Evolutionary conservation across 1,284 basidiomycete species (phyloP), one percentile per base, ranked within the genome.

Genomic region (Ceratobasidium sp.): DNA sequence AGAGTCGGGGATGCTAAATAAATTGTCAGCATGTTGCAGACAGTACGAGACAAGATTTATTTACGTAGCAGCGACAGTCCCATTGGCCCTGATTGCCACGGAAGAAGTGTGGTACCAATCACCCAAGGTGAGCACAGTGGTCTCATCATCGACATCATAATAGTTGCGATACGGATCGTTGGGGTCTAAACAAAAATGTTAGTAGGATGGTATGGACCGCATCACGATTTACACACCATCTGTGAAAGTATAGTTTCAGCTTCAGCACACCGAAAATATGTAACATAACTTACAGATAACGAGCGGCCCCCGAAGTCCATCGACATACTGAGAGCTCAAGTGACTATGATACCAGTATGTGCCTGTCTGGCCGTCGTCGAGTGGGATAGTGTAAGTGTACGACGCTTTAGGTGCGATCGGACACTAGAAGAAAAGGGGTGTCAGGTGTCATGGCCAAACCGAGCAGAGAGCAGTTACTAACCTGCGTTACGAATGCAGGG

Each of bases 241-340:
- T 56, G 24, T 19, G 19, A 56, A 33, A 33, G n/a, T 3, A 59
- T 36, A 15, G 3, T 19, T 33, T 59, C n/a, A 59, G 56, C 44
- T 14, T 14, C 22, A 45, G 15, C n/a, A 2, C 9, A 47, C 27
- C 31, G 27, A 11, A 2, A n/a, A 45, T 36, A 17, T 45, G 56
- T 7, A 15, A 47, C 14, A 4, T 11, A 33, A 41, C 29, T 72
- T 33, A 84, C 77, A 85, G 79, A 50, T 80, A 74, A 83, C 76
- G 19, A 83, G 53, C 0, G 80, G 74, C 7, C 83, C 83, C 22
- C 83, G 81, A 56, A 82, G 76, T 17, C 81, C 83, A 76, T 84
- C 87, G 56, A 86, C 86, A 76, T 88, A 89, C 81, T 88, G 87
- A 19, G 82, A 82, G 6, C 81, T 81, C 59, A 82, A 75, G 66